Base-by-base conservation (phyloP, 2,329 filamentous ascomycete genomes). In the Drechslerella dactyloides region DNA sequence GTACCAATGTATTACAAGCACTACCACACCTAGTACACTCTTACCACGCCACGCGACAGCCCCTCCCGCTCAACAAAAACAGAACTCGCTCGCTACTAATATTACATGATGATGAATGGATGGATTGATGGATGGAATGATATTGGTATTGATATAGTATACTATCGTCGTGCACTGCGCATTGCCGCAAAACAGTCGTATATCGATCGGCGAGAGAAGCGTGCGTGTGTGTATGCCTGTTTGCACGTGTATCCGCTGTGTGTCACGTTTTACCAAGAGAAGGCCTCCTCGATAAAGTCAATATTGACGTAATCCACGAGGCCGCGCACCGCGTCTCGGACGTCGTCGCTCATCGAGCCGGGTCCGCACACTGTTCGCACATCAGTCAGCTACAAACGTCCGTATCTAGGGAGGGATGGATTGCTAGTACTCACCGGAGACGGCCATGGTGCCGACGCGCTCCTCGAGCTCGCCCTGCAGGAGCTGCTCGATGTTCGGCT, bases 251-350 rank as follows among this genome's bases (percentile, higher is more conserved):
- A 15, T 17, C 37, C 11, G 37, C 13, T 2, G 48, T 52, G 4
- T 33, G 27, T 24, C 48, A 64, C 44, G n/a, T n/a, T n/a, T n/a
- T 73, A 76, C 75, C 76, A 77, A 5, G 86, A 88, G 76, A 93
- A 93, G 73, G 85, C 87, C 81, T 93, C 90, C 79, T 93, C 90
- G 10, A 90, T 82, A 77, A 91, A 91, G 78, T 92, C 89, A 15
- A 93, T 82, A 46, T 88, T 86, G 1, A 82, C 86, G 46, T 80
- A 80, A 19, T 84, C 80, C 68, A 88, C 85, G 78, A 90, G 85
- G 59, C 83, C 81, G 30, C 90, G 83, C 21, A 89, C 88, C 1
- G 88, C 89, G 30, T 84, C 82, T 52, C 90, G 83, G 1, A 93
- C 89, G 77, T 92, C 90, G 75, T 93, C 90, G 7, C 88, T 88